These are phyloP conservation scores for Balansia obtecta DNA, from an alignment of 2,329 filamentous ascomycete species.

Conservation along the genomic window DNA sequence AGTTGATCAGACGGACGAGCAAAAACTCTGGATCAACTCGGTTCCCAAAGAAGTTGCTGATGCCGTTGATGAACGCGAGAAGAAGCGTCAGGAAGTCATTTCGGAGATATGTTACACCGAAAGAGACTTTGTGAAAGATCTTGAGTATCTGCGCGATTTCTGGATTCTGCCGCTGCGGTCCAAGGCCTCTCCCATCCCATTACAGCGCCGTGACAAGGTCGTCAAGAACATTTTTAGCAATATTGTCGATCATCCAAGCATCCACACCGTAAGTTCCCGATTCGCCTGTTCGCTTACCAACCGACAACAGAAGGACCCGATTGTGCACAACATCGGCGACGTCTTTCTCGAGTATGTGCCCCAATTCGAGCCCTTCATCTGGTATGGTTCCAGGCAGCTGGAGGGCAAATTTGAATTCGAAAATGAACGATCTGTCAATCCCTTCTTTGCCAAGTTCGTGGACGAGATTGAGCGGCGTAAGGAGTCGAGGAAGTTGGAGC, in stretches of 20 bases:
- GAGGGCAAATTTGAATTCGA: slow-evolving; percentile 98
- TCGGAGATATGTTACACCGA: slow-evolving; percentile 98
- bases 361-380: slow-evolving; percentile 89
- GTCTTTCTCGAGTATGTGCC: slow-evolving; percentile 89
- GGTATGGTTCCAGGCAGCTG: slow-evolving; percentile 88
- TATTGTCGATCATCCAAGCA: slow-evolving; percentile 68
- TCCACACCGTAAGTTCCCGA: slow-evolving; percentile 80
- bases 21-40: slow-evolving; percentile 98
- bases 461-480: slow-evolving; percentile 94
- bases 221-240: slow-evolving; percentile 94
- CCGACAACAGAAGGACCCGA: slow-evolving; percentile 78
- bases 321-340: slow-evolving; percentile 83
- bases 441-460: slow-evolving; percentile 78
- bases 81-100: slow-evolving; percentile 96
- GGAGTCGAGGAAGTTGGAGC: slow-evolving; percentile 88
- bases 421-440: slow-evolving; percentile 80
- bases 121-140: slow-evolving; percentile 94
- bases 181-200: slow-evolving; percentile 74
- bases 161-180: slow-evolving; percentile 90
- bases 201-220: slow-evolving; percentile 76
- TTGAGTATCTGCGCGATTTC: slow-evolving; percentile 95
- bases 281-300: slow-evolving; percentile 82
- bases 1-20: slow-evolving; percentile 73
- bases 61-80: slow-evolving; percentile 77
- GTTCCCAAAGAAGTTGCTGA: slow-evolving; percentile 92